Base-by-base conservation (phyloP, 257 asterid species). In the Ophiorrhiza pumila region DNA sequence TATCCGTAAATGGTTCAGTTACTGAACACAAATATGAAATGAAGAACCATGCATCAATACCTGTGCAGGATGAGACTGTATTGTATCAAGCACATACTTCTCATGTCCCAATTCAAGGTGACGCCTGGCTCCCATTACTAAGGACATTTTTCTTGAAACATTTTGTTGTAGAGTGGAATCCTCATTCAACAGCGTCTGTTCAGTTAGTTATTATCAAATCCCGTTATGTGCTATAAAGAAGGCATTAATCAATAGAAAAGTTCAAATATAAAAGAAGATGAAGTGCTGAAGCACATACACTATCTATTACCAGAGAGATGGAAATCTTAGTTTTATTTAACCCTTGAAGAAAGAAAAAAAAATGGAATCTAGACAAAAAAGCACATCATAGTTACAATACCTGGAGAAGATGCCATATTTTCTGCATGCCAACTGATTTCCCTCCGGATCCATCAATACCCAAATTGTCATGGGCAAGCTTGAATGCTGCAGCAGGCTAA, bases 91-190 rank as follows among this genome's bases (percentile, higher is more conserved):
- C 71, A 95, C 83, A 80, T 92, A 89, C 80, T 92, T 95, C 68
- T 84, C 96, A 58, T 95, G 99, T 47, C 99, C 99, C 97, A 91
- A 90, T 75, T 95, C 98, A 68, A 95, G 95, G 82, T 92, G 97
- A 71, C 84, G 91, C 71, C 99, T 83, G 11, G 98, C 98, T 77
- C 98, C 98, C 79, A 90, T 78, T 65, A 92, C 90, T 55, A 95
- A 76, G 39, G 97, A 87, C 93, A 92, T 90, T 76, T 81, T 89
- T 76, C 76, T 87, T 45, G 97, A 84, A 74, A 83, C 78, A 79
- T 80, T 82, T 31, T 75, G 84, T 60, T 72, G 85, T 56, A 76
- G 70, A 77, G 80, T 64, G 77, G 86, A 74, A 77, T 88, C 93
- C 84, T 90, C 99, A 63, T 90, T 94, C 89, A 80, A 82, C 80